Conservation (phyloP, 176 grass and related monocot species). For the Themeda triandra region DNA sequence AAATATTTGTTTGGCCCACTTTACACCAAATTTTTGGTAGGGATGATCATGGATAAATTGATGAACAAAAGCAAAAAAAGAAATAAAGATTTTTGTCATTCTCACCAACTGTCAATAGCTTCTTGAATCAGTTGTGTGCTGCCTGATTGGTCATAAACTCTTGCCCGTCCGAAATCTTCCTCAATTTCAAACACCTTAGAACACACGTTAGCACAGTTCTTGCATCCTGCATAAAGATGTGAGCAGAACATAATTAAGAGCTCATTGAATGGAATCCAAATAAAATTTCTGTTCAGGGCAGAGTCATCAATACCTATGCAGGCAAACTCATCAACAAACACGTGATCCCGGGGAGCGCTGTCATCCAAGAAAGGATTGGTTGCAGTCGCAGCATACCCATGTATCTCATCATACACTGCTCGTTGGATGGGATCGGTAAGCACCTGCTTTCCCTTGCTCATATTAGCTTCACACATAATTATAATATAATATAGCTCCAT, state of each 20-base stretch:
- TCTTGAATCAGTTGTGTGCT: slow-evolving; percentile 56
- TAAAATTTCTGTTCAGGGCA: not conserved
- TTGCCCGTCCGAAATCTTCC: slow-evolving; percentile 87
- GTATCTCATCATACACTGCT: slow-evolving; percentile 90
- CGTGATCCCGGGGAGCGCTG: slow-evolving; percentile 71
- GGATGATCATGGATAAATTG: not conserved
- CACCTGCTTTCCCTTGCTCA: slow-evolving; percentile 49
- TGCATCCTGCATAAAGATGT: slow-evolving; percentile 64
- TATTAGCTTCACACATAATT: slow-evolving; percentile 31
- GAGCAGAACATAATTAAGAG: not conserved
- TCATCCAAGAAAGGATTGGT: slow-evolving; percentile 90
- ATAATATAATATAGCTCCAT: not conserved
- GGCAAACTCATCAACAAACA: slow-evolving; percentile 96
- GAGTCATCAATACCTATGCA: slow-evolving; percentile 72
- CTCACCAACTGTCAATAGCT: slow-evolving; percentile 92
- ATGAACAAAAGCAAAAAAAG: not conserved
- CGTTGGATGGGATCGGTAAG: slow-evolving; percentile 90
- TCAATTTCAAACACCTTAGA: slow-evolving; percentile 79
- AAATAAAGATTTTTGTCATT: not conserved
- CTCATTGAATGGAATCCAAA: not conserved
- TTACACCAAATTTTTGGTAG: not conserved
- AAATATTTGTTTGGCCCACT: not conserved
- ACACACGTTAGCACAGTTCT: slow-evolving; percentile 96
- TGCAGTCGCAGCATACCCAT: slow-evolving; percentile 74
- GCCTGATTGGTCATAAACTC: slow-evolving; percentile 80